Conservation (phyloP, 192 early-diverging fungal species). For the Coemansia reversa region DNA sequence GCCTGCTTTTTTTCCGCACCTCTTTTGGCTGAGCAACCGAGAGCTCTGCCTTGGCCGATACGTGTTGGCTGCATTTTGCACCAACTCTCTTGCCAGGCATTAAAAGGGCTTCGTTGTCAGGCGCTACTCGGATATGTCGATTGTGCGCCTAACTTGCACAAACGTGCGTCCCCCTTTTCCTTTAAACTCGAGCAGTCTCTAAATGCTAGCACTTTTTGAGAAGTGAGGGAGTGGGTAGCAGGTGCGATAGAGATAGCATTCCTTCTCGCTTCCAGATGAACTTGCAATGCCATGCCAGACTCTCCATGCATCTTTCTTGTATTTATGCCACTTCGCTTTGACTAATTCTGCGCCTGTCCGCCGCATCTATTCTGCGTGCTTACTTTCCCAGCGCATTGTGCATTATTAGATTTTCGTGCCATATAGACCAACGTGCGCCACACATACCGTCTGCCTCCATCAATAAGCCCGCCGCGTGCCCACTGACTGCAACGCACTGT, state of each 20-base stretch:
- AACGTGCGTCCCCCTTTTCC: neutral
- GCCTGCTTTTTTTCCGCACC: no score
- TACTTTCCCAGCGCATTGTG: conserved; percentile 16
- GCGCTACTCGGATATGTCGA: neutral
- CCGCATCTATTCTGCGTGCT: conserved; percentile 2
- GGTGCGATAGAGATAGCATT: neutral
- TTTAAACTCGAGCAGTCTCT: neutral
- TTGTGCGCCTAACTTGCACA: conserved; percentile 8
- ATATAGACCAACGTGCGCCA: conserved; percentile 8
- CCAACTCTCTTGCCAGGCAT: neutral
- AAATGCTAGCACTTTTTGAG: neutral
- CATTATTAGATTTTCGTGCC: conserved; percentile 24
- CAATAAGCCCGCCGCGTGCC: conserved; percentile 1
- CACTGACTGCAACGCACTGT: conserved; percentile 4
- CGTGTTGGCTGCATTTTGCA: neutral
- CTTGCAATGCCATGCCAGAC: neutral
- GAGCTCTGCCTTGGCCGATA: neutral
- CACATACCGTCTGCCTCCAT: neutral
- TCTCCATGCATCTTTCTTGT: neutral
- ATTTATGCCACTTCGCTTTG: conserved; percentile 1
- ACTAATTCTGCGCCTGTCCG: neutral
- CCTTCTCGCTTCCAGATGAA: neutral
- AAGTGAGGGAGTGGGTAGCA: neutral
- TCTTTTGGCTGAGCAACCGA: no score
- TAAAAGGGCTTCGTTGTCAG: neutral